Base-by-base conservation (phyloP, 1,284 basidiomycete genomes). In the Mycena citricolor region DNA sequence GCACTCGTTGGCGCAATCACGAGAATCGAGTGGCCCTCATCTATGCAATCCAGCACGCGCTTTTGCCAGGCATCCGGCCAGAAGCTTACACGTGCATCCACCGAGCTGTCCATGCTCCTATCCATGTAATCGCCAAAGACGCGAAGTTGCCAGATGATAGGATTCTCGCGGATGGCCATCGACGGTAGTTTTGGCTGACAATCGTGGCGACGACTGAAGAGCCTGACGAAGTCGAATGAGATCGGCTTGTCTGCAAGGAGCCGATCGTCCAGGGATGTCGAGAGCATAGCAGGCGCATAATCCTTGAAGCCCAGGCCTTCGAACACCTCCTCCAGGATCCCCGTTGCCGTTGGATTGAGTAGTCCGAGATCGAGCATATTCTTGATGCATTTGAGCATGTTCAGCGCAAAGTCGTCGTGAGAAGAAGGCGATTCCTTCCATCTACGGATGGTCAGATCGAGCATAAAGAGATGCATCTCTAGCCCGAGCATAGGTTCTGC, bases 41-140 rank as follows among this genome's bases (percentile, higher is more conserved):
- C 84, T 17, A 87, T 69, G 37, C 70, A 74, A 54, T 87, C 80
- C 26, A 87, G 61, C 2, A 85, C 84, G 19, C 73, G 59, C 24
- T 78, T 64, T 51, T 86, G 83, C 85, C 85, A 86, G 1, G 73
- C 79, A 59, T 86, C 85, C 0, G 83, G 83, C 25, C 74, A 62
- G 57, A 87, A 86, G 1, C 66, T 52, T 19, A 86, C 83, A 2
- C 84, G 71, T 8, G 60, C 41, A 59, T 86, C 85, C 0, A 62
- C 58, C 43, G 70, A 61, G 34, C 77, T 71, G 47, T 83, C 83
- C 77, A 86, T 82, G 44, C 74, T 79, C 28, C 85, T 66, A 52
- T 84, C 81, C 84, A 87, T 83, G 54, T 67, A 81, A 51, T 82
- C 76, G 8, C 84, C 84, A 48, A 83, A 86, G n/a, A 76, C 60